Evolutionary conservation across 352 stramenopile species (phyloP).

Genomic region (Globisporangium sylvaticum): DNA sequence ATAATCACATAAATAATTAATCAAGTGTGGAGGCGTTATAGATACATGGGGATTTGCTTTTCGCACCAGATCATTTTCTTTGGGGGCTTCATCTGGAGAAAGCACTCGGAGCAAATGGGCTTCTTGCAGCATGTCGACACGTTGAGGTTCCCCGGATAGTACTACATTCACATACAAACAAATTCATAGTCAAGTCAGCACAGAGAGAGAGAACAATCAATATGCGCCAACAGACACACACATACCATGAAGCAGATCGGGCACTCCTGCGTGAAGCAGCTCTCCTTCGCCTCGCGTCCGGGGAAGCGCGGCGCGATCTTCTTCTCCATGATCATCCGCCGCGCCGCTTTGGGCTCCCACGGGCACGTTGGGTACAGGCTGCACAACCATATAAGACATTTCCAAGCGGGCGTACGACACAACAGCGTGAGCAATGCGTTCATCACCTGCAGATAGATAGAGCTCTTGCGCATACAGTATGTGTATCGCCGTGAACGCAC

Average conservation of each 20-base stretch:
- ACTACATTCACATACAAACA: slow-evolving; percentile 21
- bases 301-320: slow-evolving; percentile 74
- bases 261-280: slow-evolving; percentile 66
- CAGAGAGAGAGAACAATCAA: background rate
- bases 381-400: background rate
- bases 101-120: slow-evolving; percentile 72
- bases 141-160: slow-evolving; percentile 63
- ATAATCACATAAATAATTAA: too few species aligned
- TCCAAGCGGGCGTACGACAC: too few species aligned
- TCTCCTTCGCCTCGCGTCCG: slow-evolving; percentile 56
- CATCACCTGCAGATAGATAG: background rate
- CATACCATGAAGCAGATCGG: slow-evolving; percentile 82
- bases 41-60: background rate
- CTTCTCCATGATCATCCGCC: slow-evolving; percentile 62
- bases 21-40: background rate
- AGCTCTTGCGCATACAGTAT: background rate
- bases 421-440: background rate
- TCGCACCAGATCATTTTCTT: slow-evolving; percentile 44
- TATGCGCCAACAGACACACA: background rate
- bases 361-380: slow-evolving; percentile 76
- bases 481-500: too few species aligned
- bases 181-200: background rate
- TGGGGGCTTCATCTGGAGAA: slow-evolving; percentile 54
- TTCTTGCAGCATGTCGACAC: slow-evolving; percentile 62
- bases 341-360: slow-evolving; percentile 64